These are phyloP conservation scores for Spergularia azorica DNA, from an alignment of 179 eudicot species.

Conservation along the genomic window DNA sequence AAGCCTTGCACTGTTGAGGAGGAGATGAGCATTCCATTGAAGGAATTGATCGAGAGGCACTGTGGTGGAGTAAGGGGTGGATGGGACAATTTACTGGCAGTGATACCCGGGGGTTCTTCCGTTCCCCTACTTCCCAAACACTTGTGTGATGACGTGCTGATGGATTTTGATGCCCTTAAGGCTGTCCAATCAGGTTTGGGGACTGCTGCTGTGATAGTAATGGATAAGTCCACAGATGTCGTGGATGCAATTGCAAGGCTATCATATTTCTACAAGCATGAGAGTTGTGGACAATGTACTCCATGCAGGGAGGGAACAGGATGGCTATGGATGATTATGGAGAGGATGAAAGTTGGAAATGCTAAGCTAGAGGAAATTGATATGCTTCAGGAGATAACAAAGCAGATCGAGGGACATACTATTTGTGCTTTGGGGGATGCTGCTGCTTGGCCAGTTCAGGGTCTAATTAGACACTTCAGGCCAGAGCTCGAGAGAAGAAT, in stretches of 20 bases:
- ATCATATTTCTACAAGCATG: slow-evolving; percentile 98
- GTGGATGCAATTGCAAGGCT: slow-evolving; percentile 95
- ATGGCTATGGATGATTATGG: slow-evolving; percentile 98
- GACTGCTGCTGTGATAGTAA: slow-evolving; percentile 96
- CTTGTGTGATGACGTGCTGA: slow-evolving; percentile 86
- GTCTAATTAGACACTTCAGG: slow-evolving; percentile 93
- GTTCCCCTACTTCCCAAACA: slow-evolving; percentile 85
- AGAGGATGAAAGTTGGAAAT: slow-evolving; percentile 87
- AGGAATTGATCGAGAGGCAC: slow-evolving; percentile 89
- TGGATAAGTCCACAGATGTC: slow-evolving; percentile 96
- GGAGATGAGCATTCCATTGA: slow-evolving; percentile 94
- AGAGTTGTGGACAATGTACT: slow-evolving; percentile 98
- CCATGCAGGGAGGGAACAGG: slow-evolving; percentile 99
- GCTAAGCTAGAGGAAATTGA: slow-evolving; percentile 96
- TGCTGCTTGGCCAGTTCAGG: slow-evolving; percentile 99
- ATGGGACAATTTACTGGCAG: slow-evolving; percentile 93
- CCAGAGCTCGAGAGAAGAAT: slow-evolving; percentile 96
- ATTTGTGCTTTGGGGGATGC: slow-evolving; percentile 98
- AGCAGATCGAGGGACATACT: slow-evolving; percentile 98
- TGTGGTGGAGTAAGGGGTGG: slow-evolving; percentile 99
- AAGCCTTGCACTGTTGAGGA: slow-evolving; percentile 98
- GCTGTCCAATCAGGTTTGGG: slow-evolving; percentile 91
- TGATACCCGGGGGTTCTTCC: slow-evolving; percentile 95
- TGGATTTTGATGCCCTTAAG: slow-evolving; percentile 98
- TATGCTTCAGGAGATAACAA: slow-evolving; percentile 96